A percentile compares a stretch with the other conserved stretches of the same genome.
Evolutionary conservation across 1,139 yeast genomes (phyloP).

Genomic region (Hemisphaericaspora lyxosophila): DNA sequence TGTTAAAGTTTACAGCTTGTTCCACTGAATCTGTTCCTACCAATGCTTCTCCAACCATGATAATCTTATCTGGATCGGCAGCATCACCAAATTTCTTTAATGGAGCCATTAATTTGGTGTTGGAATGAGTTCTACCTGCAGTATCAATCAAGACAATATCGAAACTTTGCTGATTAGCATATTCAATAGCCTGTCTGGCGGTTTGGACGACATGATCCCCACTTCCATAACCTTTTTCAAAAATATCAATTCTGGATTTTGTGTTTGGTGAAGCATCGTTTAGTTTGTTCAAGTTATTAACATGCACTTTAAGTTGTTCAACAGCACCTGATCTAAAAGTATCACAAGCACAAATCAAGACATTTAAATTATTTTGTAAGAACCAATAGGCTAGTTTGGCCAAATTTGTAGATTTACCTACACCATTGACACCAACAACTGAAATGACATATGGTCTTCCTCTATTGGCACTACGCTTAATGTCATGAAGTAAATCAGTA

Average conservation of each 20-base stretch:
- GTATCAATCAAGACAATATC: constrained; percentile 94
- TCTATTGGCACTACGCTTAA: constrained; percentile 47
- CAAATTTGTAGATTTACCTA: constrained; percentile 92
- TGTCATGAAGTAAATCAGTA: constrained; percentile 81
- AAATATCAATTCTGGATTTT: constrained; percentile 67
- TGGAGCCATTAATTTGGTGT: constrained; percentile 93
- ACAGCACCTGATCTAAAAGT: constrained; percentile 98
- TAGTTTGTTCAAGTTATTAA: constrained; percentile 67
- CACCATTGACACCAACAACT: constrained; percentile 97
- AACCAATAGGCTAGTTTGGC: constrained; percentile 96
- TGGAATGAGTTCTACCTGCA: constrained; percentile 97
- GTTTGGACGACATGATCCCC: constrained; percentile 90
- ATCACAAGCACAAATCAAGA: constrained; percentile 94
- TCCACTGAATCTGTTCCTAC: constrained; percentile 97
- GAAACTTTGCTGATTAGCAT: constrained; percentile 53
- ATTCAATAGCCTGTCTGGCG: constrained; percentile 89
- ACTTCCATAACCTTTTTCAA: constrained; percentile 95
- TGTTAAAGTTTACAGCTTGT: constrained; percentile 90
- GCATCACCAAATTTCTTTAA: constrained; percentile 93
- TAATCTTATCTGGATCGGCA: constrained; percentile 92
- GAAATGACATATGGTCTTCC: constrained; percentile 84
- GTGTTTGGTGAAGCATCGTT: constrained; percentile 40
- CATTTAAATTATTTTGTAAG: constrained; percentile 81
- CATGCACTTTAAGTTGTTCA: constrained; percentile 93
- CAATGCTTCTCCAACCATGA: constrained; percentile 98